phyloP scores from a whole-genome alignment of 2,329 filamentous ascomycete species.

The Zymoseptoria brevis region DNA sequence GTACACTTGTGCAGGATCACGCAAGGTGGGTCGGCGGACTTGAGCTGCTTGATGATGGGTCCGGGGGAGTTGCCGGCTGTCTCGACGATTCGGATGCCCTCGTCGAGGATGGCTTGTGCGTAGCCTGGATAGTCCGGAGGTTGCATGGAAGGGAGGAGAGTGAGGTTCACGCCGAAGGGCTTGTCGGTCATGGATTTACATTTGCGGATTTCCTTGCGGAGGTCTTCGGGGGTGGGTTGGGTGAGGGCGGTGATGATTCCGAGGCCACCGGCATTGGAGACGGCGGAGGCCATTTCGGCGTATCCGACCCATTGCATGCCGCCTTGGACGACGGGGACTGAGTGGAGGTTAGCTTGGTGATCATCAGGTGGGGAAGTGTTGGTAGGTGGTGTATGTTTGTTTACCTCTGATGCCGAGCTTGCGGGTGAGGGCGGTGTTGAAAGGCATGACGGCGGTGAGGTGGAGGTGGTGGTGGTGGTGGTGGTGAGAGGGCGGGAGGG shows the following conservation, averaged over 20 bases:
- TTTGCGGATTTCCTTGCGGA: conserved; percentile 85
- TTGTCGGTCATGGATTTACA: conserved; percentile 70
- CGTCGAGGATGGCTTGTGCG: conserved; percentile 85
- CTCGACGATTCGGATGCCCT: conserved; percentile 85
- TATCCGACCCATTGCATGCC: conserved; percentile 85
- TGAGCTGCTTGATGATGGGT: conserved; percentile 82
- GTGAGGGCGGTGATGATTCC: conserved; percentile 83
- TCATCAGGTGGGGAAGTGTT: background rate
- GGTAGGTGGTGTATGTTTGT: background rate
- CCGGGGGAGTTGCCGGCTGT: conserved; percentile 86
- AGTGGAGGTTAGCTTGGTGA: conserved; percentile 4
- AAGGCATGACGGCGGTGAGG: conserved; percentile 44
- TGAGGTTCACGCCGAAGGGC: conserved; percentile 91
- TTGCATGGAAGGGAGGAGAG: conserved; percentile 78
- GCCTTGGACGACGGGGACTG: conserved; percentile 75
- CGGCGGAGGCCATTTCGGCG: conserved; percentile 66
- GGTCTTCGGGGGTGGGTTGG: conserved; percentile 81
- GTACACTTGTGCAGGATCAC: conserved; percentile 96
- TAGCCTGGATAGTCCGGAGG: conserved; percentile 90
- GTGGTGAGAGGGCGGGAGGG: background rate
- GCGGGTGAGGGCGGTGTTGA: conserved; percentile 56
- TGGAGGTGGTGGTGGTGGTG: background rate
- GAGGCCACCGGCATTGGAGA: conserved; percentile 73
- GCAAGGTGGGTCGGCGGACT: conserved; percentile 56
- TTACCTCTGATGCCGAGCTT: conserved; percentile 49